Evolutionary conservation across 2,329 filamentous ascomycete species (phyloP), one percentile per base, ranked within the genome.

Genomic region (Mollisiaceae sp.): DNA sequence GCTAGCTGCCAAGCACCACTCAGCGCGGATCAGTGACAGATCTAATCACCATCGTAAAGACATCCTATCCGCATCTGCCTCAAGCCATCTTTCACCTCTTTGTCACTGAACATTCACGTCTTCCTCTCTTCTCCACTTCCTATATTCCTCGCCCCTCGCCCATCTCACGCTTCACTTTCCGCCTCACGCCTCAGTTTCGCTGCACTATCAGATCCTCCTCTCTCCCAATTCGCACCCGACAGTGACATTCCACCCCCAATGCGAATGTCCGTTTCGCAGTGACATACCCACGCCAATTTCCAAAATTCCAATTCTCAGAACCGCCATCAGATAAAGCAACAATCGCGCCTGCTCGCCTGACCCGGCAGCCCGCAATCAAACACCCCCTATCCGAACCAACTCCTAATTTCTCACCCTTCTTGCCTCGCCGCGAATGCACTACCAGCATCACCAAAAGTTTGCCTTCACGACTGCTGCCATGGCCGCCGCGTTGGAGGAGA

Each of bases 401-500:
- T n/a, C n/a, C n/a, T n/a, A n/a, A n/a, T n/a, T n/a, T n/a, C n/a
- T n/a, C n/a, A n/a, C n/a, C 11, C 57, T 6, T 20, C 45, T 38
- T 32, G 20, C 27, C 45, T 27, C 14, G 4, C 36, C 32, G 32
- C 32, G 32, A 38, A 41, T 64, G 55, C 59, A 63, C 47, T 38
- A 74, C 72, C 65, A 65, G 55, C 59, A 63, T 39, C 45, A 74
- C 72, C 65, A 65, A 65, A 72, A 69, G 52, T 75, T 71, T 59
- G 68, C 69, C 43, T 73, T 72, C 59, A 72, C 73, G 56, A 72
- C 72, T 50, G 69, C 70, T 67, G 71, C 73, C n/a, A 76, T 76
- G 75, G 69, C 73, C 39, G 72, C 74, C 61, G 75, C 76, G 32
- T 65, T 78, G 55, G 78, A 80, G 65, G 78, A 79, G 27, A 80